Conservation (phyloP, 345 rosid genomes). For the Erysimum cheiranthoides region DNA sequence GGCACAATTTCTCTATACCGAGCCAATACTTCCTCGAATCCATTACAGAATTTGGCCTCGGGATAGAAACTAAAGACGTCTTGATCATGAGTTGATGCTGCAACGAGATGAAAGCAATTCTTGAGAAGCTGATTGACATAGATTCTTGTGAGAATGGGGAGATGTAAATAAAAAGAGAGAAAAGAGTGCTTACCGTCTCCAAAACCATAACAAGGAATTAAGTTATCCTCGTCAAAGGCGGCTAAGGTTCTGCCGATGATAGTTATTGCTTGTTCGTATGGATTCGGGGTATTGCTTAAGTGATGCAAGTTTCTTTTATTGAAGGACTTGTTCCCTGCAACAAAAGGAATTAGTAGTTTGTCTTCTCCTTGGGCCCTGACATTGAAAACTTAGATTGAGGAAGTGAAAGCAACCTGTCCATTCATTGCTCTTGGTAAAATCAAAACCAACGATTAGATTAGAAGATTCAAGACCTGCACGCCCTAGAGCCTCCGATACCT, state of each 20-base stretch:
- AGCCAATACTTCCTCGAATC: constrained; percentile 87
- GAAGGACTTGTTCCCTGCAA: constrained; percentile 74
- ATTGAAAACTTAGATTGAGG: background rate
- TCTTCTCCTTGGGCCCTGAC: background rate
- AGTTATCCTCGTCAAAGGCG: constrained; percentile 87
- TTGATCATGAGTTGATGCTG: constrained; percentile 98
- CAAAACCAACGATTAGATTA: constrained; percentile 95
- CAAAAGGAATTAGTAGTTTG: constrained; percentile 21
- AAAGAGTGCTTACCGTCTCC: constrained; percentile 76
- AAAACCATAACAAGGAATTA: constrained; percentile 96
- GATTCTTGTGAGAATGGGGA: background rate
- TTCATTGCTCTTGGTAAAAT: constrained; percentile 97
- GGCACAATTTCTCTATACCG: constrained; percentile 84
- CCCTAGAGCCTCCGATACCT: constrained; percentile 87
- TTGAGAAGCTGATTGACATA: constrained; percentile 29
- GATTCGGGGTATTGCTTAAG: constrained; percentile 69
- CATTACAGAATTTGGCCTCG: constrained; percentile 71
- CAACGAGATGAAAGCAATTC: constrained; percentile 29
- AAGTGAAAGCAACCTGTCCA: constrained; percentile 75
- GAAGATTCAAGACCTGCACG: constrained; percentile 94
- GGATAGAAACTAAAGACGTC: constrained; percentile 88
- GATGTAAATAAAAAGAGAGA: background rate
- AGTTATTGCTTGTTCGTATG: constrained; percentile 91
- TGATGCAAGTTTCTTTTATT: constrained; percentile 78
- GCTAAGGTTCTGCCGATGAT: constrained; percentile 87